Percentiles rank a stretch among this genome's conserved stretches.
Evolutionary conservation across 176 grass and related monocot species (phyloP).

Genomic region (Aegilops umbellulata): DNA sequence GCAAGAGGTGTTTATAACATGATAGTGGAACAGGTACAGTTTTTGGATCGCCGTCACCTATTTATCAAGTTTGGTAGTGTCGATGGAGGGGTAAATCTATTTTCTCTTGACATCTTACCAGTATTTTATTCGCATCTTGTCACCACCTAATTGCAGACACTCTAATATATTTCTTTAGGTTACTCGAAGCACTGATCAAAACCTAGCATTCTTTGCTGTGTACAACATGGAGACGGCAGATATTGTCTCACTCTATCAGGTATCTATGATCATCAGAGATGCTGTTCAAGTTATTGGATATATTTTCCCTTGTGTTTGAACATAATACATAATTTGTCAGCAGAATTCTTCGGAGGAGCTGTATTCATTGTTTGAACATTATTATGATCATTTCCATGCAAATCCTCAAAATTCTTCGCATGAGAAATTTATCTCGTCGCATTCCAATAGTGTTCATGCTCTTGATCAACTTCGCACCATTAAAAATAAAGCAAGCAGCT

Average conservation of each 20-base stretch:
- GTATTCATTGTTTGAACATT: conserved; percentile 79
- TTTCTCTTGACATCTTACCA: conserved; percentile 5
- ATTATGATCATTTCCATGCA: conserved; percentile 89
- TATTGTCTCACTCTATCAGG: conserved; percentile 91
- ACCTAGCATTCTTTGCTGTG: conserved; percentile 86
- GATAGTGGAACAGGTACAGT: conserved; percentile 79
- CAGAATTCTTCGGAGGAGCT: conserved; percentile 97
- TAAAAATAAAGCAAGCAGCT: conserved; percentile 68
- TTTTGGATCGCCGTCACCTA: conserved; percentile 90
- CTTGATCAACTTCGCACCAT: conserved; percentile 69
- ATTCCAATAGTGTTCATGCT: conserved; percentile 86
- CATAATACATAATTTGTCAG: conserved; percentile 32
- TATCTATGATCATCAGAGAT: conserved; percentile 12
- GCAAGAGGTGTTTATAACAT: conserved; percentile 49
- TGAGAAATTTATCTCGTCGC: conserved; percentile 81
- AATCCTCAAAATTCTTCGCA: conserved; percentile 69
- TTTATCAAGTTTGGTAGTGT: conserved; percentile 97
- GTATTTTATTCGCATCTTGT: conserved; percentile 13
- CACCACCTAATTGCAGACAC: conserved; percentile 19
- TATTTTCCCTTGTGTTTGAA: background rate
- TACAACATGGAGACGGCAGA: conserved; percentile 99
- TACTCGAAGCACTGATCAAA: conserved; percentile 75
- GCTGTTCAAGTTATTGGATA: background rate
- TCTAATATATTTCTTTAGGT: conserved; percentile 37
- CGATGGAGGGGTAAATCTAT: conserved; percentile 72